Evolutionary conservation across 1,284 basidiomycete species (phyloP).

Genomic region (Cutaneotrichosporon cavernicola): DNA sequence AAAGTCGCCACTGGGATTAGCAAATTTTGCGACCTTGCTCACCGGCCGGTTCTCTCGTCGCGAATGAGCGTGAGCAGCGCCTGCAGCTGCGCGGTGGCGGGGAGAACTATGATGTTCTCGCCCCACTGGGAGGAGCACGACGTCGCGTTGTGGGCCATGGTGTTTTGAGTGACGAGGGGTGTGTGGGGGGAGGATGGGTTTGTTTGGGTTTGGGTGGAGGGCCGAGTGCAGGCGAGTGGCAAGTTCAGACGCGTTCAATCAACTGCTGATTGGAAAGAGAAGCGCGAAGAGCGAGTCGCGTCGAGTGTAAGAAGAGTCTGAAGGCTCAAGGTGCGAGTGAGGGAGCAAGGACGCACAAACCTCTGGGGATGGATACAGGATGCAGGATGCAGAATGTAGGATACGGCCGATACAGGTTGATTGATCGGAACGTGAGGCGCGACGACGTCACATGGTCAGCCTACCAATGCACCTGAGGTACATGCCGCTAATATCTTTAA

Average conservation of each 20-base stretch:
- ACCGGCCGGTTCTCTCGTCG: slow-evolving; percentile 69
- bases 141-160: slow-evolving; percentile 5
- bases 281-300: background rate
- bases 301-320: background rate
- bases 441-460: background rate
- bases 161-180: background rate
- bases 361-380: too few species aligned
- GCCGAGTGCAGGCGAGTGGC: too few species aligned
- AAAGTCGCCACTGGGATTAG: slow-evolving; percentile 73
- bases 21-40: slow-evolving; percentile 19
- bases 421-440: too few species aligned
- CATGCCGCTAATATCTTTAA: background rate
- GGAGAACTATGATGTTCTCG: slow-evolving; percentile 48
- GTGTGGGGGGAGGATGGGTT: background rate
- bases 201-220: too few species aligned
- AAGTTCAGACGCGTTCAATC: too few species aligned
- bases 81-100: slow-evolving; percentile 80
- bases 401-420: too few species aligned
- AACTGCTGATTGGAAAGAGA: too few species aligned
- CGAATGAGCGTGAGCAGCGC: slow-evolving; percentile 94
- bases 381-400: too few species aligned
- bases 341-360: background rate
- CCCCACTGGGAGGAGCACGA: slow-evolving; percentile 7
- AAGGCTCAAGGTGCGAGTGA: background rate
- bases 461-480: background rate